phyloP scores from a whole-genome alignment of 1,284 basidiomycete genomes.

The Rhodotorula sp. region DNA sequence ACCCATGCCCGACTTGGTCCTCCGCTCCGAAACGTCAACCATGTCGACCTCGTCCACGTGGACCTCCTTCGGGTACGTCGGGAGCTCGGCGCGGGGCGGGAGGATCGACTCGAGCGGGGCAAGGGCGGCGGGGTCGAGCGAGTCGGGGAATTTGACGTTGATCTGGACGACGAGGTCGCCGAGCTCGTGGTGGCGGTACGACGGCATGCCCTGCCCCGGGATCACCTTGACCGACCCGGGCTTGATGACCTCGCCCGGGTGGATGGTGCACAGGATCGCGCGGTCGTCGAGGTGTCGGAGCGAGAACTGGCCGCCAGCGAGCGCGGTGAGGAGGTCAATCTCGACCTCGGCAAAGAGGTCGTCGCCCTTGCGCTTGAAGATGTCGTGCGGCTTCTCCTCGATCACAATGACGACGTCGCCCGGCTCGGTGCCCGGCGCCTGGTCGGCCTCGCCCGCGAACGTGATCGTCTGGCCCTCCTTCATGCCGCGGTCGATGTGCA shows the following conservation, averaged over 20 bases:
- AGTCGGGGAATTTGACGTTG: slow-evolving; percentile 85
- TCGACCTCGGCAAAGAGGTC: slow-evolving; percentile 86
- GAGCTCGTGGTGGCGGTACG: slow-evolving; percentile 92
- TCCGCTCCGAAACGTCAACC: slow-evolving; percentile 70
- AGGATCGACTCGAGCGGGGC: slow-evolving; percentile 82
- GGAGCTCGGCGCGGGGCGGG: slow-evolving; percentile 71
- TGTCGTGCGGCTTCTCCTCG: slow-evolving; percentile 90
- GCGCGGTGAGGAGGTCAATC: slow-evolving; percentile 88
- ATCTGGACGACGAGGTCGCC: slow-evolving; percentile 92
- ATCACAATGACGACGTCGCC: slow-evolving; percentile 98
- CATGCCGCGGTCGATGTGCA: slow-evolving; percentile 99
- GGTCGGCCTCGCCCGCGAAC: slow-evolving; percentile 94
- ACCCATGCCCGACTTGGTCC: slow-evolving; percentile 31
- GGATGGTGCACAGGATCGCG: slow-evolving; percentile 76
- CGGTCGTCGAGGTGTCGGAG: slow-evolving; percentile 95
- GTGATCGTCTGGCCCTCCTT: slow-evolving; percentile 94
- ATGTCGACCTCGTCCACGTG: slow-evolving; percentile 77
- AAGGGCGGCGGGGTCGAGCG: slow-evolving; percentile 69
- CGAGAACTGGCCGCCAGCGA: slow-evolving; percentile 86
- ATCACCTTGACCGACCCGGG: slow-evolving; percentile 90
- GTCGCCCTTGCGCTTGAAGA: slow-evolving; percentile 90
- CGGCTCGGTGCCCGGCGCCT: slow-evolving; percentile 83
- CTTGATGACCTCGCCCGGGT: slow-evolving; percentile 88
- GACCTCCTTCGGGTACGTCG: slow-evolving; percentile 68
- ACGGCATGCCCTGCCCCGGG: slow-evolving; percentile 95